phyloP scores from a whole-genome alignment of 345 rosid genomes.

The Salix exigua region DNA sequence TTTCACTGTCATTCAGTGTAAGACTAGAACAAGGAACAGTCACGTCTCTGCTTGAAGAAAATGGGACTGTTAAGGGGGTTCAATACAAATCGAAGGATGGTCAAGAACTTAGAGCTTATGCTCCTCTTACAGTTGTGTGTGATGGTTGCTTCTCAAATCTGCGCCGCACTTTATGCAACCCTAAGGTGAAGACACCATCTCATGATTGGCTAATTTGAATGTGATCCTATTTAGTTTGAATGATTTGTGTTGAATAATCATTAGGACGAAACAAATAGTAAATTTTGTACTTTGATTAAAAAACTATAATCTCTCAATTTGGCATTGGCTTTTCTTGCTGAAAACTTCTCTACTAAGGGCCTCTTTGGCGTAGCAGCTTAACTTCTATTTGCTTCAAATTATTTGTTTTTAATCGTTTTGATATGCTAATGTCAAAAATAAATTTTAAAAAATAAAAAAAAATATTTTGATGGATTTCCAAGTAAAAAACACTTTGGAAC shows the following conservation, averaged over 20 bases:
- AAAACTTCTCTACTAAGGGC: neutral
- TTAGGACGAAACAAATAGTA: neutral
- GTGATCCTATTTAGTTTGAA: neutral
- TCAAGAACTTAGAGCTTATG: constrained; percentile 10
- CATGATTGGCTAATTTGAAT: neutral
- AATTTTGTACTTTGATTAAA: neutral
- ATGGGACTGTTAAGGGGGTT: constrained; percentile 11
- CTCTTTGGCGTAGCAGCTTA: no score
- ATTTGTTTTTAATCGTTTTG: no score
- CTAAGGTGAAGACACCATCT: constrained; percentile 6
- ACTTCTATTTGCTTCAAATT: no score
- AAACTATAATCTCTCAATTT: neutral
- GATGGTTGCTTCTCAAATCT: constrained; percentile 22
- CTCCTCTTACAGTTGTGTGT: constrained; percentile 20
- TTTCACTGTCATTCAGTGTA: constrained; percentile 4
- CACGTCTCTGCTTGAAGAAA: constrained; percentile 17
- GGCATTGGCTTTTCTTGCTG: neutral
- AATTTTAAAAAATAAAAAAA: no score
- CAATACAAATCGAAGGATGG: constrained; percentile 19
- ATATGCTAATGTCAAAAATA: no score
- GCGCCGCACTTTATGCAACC: constrained; percentile 15
- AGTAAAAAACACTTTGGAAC: no score
- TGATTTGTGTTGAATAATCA: neutral
- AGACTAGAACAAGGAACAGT: constrained; percentile 17
- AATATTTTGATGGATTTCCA: no score